phyloP scores from a whole-genome alignment of 2,329 filamentous ascomycete species.

The Aureobasidium sp. region DNA sequence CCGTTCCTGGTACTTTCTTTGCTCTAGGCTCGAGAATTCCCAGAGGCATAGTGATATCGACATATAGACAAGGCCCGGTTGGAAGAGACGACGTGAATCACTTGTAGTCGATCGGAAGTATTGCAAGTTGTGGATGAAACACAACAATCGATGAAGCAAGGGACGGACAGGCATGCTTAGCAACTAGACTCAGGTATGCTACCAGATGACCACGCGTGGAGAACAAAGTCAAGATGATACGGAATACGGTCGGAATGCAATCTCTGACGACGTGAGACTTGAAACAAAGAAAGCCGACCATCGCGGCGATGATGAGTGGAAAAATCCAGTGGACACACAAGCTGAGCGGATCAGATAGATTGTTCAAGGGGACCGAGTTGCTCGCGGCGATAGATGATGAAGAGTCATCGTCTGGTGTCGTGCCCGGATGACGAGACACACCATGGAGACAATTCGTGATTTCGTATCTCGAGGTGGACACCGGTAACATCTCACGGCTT shows the following conservation, averaged over 20 bases:
- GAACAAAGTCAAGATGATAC: not conserved
- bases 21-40: constrained; percentile 65
- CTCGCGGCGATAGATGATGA: no score
- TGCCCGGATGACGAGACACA: not conserved
- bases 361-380: no score
- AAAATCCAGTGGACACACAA: no score
- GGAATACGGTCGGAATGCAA: constrained; percentile 1
- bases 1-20: constrained; percentile 61
- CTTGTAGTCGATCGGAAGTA: not conserved
- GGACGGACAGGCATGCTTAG: not conserved
- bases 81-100: not conserved
- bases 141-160: constrained; percentile 1
- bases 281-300: not conserved
- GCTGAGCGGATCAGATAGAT: no score
- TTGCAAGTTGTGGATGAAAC: no score
- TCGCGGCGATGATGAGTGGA: not conserved
- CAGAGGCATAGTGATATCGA: constrained; percentile 50
- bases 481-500: no score
- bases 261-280: not conserved
- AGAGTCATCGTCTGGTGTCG: not conserved
- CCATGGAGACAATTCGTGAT: no score
- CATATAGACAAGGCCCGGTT: not conserved
- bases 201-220: not conserved
- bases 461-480: no score
- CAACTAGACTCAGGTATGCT: constrained; percentile 3